A percentile compares a stretch with the other conserved stretches of the same genome.
These are phyloP conservation scores for Musa schizocarpa DNA, from an alignment of 176 grass and related monocot species.

Conservation along the genomic window DNA sequence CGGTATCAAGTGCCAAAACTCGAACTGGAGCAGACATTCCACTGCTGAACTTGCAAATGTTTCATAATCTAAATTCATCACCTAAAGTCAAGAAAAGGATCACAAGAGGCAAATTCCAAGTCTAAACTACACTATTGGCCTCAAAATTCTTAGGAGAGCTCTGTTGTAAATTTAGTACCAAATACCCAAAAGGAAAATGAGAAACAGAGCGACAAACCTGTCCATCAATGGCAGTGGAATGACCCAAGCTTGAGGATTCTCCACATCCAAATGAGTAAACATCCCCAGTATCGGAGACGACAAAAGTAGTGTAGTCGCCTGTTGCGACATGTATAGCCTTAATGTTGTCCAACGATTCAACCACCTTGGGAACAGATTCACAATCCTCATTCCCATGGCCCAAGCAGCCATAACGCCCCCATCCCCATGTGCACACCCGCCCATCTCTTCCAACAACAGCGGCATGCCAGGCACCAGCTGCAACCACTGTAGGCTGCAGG, in stretches of 20 bases:
- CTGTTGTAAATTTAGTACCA: not conserved
- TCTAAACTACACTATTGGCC: too few species aligned
- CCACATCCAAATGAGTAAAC: constrained; percentile 87
- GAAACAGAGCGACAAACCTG: constrained; percentile 30
- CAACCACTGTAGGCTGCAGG: constrained; percentile 71
- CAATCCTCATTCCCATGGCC: constrained; percentile 95
- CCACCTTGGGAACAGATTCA: constrained; percentile 74
- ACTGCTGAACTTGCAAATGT: not conserved
- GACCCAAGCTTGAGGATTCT: constrained; percentile 85
- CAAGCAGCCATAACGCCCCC: constrained; percentile 90
- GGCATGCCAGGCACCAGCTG: constrained; percentile 90
- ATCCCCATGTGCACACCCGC: constrained; percentile 88
- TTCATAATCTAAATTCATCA: too few species aligned
- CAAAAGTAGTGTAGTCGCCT: constrained; percentile 82
- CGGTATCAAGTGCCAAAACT: too few species aligned
- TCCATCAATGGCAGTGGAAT: constrained; percentile 42
- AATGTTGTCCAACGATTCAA: constrained; percentile 51
- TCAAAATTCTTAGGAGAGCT: too few species aligned
- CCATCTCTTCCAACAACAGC: constrained; percentile 79
- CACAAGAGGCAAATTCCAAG: too few species aligned
- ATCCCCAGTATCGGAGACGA: constrained; percentile 67
- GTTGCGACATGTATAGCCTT: constrained; percentile 81
- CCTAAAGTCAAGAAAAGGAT: too few species aligned
- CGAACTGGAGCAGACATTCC: not conserved
- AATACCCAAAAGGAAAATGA: not conserved